A percentile compares a stretch with the other conserved stretches of the same genome.
Conservation (phyloP, 768 basidiomycete genomes). For the Hericium rajendrae region DNA sequence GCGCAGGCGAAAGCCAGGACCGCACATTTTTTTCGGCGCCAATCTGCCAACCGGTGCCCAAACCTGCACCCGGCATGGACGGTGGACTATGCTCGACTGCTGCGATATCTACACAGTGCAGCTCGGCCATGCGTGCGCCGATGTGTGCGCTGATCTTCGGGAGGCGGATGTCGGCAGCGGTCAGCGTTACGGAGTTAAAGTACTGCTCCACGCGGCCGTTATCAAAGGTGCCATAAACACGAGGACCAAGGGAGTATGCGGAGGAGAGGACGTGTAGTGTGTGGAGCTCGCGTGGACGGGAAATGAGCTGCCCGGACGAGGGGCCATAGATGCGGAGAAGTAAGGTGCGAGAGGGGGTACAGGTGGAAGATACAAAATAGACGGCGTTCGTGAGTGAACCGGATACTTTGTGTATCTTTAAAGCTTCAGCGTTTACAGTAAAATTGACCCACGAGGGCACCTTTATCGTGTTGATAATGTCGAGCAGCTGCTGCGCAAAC, state of each 20-base stretch:
- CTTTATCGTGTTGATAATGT: conserved; percentile 43
- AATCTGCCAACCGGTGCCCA: conserved; percentile 39
- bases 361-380: conserved; percentile 83
- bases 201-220: conserved; percentile 96
- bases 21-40: conserved; percentile 58
- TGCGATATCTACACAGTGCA: conserved; percentile 84
- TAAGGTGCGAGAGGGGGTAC: conserved; percentile 47
- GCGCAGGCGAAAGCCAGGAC: conserved; percentile 63
- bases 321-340: conserved; percentile 90
- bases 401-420: conserved; percentile 73
- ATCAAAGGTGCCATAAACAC: conserved; percentile 88
- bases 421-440: conserved; percentile 33
- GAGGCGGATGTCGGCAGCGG: conserved; percentile 68
- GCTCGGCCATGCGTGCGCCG: conserved; percentile 90
- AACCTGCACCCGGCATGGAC: conserved; percentile 19
- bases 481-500: conserved; percentile 48
- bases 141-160: conserved; percentile 74
- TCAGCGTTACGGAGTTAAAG: conserved; percentile 80
- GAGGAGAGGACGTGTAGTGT: conserved; percentile 87
- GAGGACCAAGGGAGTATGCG: conserved; percentile 79
- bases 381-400: conserved; percentile 94
- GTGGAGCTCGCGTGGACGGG: conserved; percentile 77
- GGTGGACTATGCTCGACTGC: conserved; percentile 36
- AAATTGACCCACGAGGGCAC: conserved; percentile 49
- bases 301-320: conserved; percentile 79